A percentile compares a stretch with the other conserved stretches of the same genome.
Evolutionary conservation across 768 basidiomycete genomes (phyloP).

Genomic region (Daedaleopsis sinensis): DNA sequence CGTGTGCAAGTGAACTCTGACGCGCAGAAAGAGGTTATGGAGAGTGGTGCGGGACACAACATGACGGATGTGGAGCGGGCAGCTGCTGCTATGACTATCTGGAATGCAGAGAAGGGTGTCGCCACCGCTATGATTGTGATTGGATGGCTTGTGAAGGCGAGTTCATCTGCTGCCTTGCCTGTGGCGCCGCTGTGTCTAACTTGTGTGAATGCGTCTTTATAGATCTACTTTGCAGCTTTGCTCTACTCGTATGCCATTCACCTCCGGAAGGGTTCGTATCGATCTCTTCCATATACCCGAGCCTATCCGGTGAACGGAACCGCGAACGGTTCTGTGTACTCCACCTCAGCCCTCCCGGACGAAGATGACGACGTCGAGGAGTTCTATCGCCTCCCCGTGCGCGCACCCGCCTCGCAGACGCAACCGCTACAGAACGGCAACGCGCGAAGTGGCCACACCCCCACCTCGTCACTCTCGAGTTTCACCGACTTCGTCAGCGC

Average conservation of each 20-base stretch:
- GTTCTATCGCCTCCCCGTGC: slow-evolving; percentile 67
- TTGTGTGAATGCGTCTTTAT: neutral
- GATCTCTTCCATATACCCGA: slow-evolving; percentile 62
- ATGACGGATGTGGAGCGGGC: slow-evolving; percentile 70
- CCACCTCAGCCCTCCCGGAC: slow-evolving; percentile 31
- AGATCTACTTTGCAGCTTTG: slow-evolving; percentile 91
- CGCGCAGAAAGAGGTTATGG: slow-evolving; percentile 87
- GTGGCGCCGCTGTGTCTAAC: neutral
- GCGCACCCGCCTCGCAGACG: slow-evolving; percentile 26
- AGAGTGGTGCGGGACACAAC: slow-evolving; percentile 50
- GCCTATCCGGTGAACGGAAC: slow-evolving; percentile 17
- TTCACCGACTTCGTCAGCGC: slow-evolving; percentile 68
- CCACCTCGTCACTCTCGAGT: slow-evolving; percentile 46
- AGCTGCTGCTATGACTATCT: slow-evolving; percentile 76
- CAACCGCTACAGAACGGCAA: slow-evolving; percentile 5
- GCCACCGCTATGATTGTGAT: slow-evolving; percentile 76
- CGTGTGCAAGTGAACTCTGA: slow-evolving; percentile 75
- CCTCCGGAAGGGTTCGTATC: slow-evolving; percentile 89
- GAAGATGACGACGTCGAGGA: slow-evolving; percentile 66
- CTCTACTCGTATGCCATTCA: slow-evolving; percentile 94
- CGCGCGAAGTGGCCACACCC: slow-evolving; percentile 16
- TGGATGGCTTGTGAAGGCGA: slow-evolving; percentile 89
- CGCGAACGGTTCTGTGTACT: slow-evolving; percentile 14
- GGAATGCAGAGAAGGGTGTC: slow-evolving; percentile 87
- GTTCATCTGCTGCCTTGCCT: slow-evolving; percentile 21